These are phyloP conservation scores for Carallia pectinifolia DNA, from an alignment of 345 rosid species.

Conservation along the genomic window DNA sequence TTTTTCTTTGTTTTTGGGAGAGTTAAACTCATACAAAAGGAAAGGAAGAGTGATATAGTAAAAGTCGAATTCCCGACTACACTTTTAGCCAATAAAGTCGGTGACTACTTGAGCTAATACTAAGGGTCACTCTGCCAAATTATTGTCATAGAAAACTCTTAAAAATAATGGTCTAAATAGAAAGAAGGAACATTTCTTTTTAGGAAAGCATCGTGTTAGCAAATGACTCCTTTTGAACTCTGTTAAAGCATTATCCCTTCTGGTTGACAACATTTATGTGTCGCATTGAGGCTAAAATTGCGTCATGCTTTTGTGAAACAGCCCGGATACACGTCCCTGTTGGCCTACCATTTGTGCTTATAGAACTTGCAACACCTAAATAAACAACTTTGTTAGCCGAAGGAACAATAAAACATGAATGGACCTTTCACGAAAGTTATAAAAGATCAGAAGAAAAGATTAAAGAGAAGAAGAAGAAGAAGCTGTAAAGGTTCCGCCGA, in stretches of 20 bases:
- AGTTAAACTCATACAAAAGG: too few species aligned
- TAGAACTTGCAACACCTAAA: not conserved
- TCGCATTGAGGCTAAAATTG: not conserved
- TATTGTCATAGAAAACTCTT: not conserved
- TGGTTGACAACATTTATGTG: conserved; percentile 7
- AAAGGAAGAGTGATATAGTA: too few species aligned
- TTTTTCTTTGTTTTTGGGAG: too few species aligned
- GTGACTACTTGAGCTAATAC: too few species aligned
- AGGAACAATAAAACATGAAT: conserved; percentile 1
- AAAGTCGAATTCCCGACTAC: too few species aligned
- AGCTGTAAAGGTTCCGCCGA: conserved; percentile 9
- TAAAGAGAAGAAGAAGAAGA: not conserved
- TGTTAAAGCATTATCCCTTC: not conserved
- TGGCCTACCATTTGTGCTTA: not conserved
- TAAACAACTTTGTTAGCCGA: not conserved
- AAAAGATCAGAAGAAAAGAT: not conserved
- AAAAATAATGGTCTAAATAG: not conserved
- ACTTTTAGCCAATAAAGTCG: too few species aligned
- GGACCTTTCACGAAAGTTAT: conserved; percentile 9
- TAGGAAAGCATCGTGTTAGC: not conserved
- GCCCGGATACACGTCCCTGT: conserved; percentile 8
- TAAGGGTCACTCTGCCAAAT: not conserved
- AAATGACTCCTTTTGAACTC: conserved; percentile 5
- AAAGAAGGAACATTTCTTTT: too few species aligned
- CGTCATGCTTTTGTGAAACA: not conserved